phyloP scores from a whole-genome alignment of 768 basidiomycete species.

The Collybia sordida region DNA sequence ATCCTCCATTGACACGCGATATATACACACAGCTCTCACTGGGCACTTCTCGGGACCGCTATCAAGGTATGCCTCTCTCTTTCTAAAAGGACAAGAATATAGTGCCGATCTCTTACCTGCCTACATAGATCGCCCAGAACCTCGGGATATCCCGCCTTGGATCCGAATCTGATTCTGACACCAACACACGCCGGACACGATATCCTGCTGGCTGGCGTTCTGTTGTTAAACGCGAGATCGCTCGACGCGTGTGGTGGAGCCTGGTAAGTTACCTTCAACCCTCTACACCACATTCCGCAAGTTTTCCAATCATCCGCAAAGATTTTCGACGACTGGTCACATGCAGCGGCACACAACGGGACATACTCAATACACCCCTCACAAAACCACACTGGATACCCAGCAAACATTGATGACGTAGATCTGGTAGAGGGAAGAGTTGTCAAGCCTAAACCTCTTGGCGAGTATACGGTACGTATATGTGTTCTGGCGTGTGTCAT shows the following conservation, averaged over 20 bases:
- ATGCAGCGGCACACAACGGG: slow-evolving; percentile 24
- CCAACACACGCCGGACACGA: no score
- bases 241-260: slow-evolving; percentile 24
- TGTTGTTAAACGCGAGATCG: slow-evolving; percentile 23
- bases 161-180: slow-evolving; percentile 20
- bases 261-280: slow-evolving; percentile 19
- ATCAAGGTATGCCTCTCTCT: slow-evolving; percentile 19
- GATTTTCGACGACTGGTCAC: slow-evolving; percentile 27
- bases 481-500: no score
- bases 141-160: slow-evolving; percentile 24
- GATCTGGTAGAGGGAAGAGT: slow-evolving; percentile 20
- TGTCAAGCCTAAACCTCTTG: no score
- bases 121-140: slow-evolving; percentile 23
- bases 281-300: no score
- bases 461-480: no score
- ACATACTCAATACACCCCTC: slow-evolving; percentile 24
- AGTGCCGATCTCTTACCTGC: neutral
- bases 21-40: slow-evolving; percentile 16
- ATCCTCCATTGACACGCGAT: neutral
- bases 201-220: slow-evolving; percentile 22
- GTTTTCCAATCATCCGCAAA: no score
- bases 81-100: neutral
- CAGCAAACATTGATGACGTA: slow-evolving; percentile 22
- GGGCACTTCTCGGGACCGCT: slow-evolving; percentile 23
- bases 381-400: slow-evolving; percentile 25